Evolutionary conservation across 1,139 yeast genomes (phyloP).

Genomic region (Taphrina betulina): DNA sequence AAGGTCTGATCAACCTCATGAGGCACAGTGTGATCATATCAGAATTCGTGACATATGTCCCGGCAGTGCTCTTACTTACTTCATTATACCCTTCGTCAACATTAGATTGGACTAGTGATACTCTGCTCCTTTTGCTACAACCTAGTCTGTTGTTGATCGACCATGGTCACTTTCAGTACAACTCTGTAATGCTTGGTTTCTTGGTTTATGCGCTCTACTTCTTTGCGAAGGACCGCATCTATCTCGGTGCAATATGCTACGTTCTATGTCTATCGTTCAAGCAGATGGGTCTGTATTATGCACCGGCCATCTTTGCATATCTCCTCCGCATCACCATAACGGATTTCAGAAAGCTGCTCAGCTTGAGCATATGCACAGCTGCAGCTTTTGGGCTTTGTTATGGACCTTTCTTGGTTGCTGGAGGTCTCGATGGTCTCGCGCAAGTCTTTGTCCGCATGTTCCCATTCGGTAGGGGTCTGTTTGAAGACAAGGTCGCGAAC

Average conservation of each 20-base stretch:
- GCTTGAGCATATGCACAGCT: constrained; percentile 63
- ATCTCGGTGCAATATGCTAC: constrained; percentile 75
- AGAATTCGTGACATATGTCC: constrained; percentile 72
- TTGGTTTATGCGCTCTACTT: constrained; percentile 67
- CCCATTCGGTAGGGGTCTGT: constrained; percentile 91
- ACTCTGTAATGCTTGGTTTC: constrained; percentile 89
- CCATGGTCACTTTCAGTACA: constrained; percentile 94
- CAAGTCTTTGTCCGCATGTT: constrained; percentile 66
- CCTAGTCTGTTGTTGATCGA: constrained; percentile 83
- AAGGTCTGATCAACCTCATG: constrained; percentile 75
- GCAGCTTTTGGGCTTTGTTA: constrained; percentile 55
- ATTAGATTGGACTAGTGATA: neutral
- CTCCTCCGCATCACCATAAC: constrained; percentile 55
- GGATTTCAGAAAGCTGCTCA: constrained; percentile 38
- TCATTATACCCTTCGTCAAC: constrained; percentile 20
- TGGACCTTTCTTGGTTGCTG: constrained; percentile 59
- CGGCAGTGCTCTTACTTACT: constrained; percentile 68
- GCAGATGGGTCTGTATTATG: constrained; percentile 92
- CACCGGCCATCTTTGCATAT: constrained; percentile 83
- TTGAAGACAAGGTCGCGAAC: constrained; percentile 96
- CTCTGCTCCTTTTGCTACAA: constrained; percentile 41
- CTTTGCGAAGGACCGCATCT: constrained; percentile 61
- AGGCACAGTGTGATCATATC: constrained; percentile 72
- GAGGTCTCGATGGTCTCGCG: constrained; percentile 35
- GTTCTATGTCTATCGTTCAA: constrained; percentile 78